Evolutionary conservation across 208 protist genomes (phyloP), one percentile per base, ranked within the genome.

Genomic region (Leishmania martiniquensis): DNA sequence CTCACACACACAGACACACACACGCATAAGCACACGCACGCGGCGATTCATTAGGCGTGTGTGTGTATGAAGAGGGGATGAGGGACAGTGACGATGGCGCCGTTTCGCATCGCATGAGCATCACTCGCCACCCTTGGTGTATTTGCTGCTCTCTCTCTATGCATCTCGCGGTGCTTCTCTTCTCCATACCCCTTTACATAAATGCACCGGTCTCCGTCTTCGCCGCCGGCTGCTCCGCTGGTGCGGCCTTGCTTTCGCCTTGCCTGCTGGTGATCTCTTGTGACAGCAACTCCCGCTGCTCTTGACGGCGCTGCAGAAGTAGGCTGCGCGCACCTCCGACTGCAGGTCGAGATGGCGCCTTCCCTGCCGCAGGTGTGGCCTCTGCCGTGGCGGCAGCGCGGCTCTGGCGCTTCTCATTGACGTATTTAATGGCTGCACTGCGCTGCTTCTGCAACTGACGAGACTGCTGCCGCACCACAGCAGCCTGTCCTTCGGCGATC

Each of bases 401-500:
- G 17, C 57, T 52, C 15, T 80, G 73, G 39, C 37, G 73, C 67
- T 76, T 78, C 54, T 80, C 67, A 47, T 77, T 75, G 20, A 84
- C 81, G 80, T 94, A 92, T 20, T 69, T 80, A 12, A 82, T 45
- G 20, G 82, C 88, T 25, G 81, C 76, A 25, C 78, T 66, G 62
- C 78, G 78, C 72, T 89, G 81, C 49, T 75, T 49, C 49, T 69
- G 78, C 44, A 97, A 81, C 1, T 76, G 74, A 34, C 81, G 72
- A 29, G 84, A 87, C 67, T 92, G 87, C 68, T 94, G 91, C n/a
- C 89, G 82, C 76, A 94, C 66, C 7, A 96, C 88, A 0, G 72
- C 29, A 7, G 92, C 76, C 71, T 96, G 89, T 4, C 95, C 95
- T 44, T 89, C 86, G 9, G 93, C 94, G 82, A 99, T 98, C 78